These are phyloP conservation scores for Polyporus tsugae DNA, from an alignment of 1,284 basidiomycete genomes.

Conservation along the genomic window DNA sequence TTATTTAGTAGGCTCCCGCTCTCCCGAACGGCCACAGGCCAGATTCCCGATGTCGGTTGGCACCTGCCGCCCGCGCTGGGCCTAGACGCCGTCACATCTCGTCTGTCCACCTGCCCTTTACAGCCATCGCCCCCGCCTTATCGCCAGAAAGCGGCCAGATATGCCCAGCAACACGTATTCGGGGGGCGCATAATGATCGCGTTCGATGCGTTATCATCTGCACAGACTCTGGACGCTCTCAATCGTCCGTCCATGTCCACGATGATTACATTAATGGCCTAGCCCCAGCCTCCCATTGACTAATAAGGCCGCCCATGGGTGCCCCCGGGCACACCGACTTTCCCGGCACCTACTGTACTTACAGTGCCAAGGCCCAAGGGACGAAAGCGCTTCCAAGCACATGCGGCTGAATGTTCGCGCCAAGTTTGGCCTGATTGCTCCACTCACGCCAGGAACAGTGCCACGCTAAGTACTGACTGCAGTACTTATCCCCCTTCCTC, in stretches of 20 bases:
- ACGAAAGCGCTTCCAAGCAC: slow-evolving; percentile 7
- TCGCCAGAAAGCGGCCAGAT: neutral
- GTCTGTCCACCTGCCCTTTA: neutral
- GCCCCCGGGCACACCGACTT: neutral
- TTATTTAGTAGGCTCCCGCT: slow-evolving; percentile 38
- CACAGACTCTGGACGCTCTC: neutral
- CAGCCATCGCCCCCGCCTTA: neutral
- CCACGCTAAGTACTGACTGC: neutral
- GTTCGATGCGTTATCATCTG: neutral
- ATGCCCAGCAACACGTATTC: neutral
- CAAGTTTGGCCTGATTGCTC: neutral
- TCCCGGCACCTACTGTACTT: neutral
- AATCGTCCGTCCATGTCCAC: neutral
- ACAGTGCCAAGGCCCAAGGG: neutral
- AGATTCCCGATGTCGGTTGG: slow-evolving; percentile 33
- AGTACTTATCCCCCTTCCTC: neutral
- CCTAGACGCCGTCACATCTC: slow-evolving; percentile 18
- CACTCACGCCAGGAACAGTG: slow-evolving; percentile 4
- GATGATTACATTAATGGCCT: neutral
- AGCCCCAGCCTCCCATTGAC: neutral
- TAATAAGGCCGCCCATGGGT: neutral
- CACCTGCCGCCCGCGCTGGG: slow-evolving; percentile 6
- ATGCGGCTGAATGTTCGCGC: neutral
- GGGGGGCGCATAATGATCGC: neutral
- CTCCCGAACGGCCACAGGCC: slow-evolving; percentile 28